These are phyloP conservation scores for Debaryomyces robertsiae DNA, from an alignment of 1,139 yeast species.

Conservation along the genomic window DNA sequence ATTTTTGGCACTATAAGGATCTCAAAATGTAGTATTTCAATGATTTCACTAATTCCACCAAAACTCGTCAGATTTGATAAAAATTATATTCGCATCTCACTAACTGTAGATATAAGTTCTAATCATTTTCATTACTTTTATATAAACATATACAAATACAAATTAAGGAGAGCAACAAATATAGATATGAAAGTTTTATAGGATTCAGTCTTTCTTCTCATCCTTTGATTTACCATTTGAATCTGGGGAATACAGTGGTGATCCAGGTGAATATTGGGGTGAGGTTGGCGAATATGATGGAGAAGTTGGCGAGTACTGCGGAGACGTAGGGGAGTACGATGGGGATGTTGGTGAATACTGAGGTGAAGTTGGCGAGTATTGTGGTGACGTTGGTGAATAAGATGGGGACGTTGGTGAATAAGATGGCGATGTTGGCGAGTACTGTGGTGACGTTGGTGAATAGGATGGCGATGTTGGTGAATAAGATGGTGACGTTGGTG, in stretches of 20 bases:
- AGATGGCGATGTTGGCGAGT: slow-evolving; percentile 65
- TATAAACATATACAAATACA: slow-evolving; percentile 7
- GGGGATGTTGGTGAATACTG: slow-evolving; percentile 62
- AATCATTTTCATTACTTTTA: slow-evolving; percentile 6
- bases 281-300: slow-evolving; percentile 56
- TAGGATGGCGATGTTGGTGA: slow-evolving; percentile 67
- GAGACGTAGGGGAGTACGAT: slow-evolving; percentile 60
- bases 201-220: slow-evolving; percentile 11
- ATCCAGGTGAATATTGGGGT: slow-evolving; percentile 58
- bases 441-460: slow-evolving; percentile 63
- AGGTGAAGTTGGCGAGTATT: slow-evolving; percentile 64
- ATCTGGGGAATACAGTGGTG: slow-evolving; percentile 38
- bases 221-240: slow-evolving; percentile 18
- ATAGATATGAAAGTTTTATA: slow-evolving; percentile 7
- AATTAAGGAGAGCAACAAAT: slow-evolving; percentile 7
- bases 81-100: no score
- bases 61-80: no score
- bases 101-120: slow-evolving; percentile 1
- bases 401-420: slow-evolving; percentile 54
- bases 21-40: background rate
- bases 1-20: slow-evolving; percentile 3
- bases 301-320: slow-evolving; percentile 62
- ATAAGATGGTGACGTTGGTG: slow-evolving; percentile 57
- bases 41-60: no score
- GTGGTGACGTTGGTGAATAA: slow-evolving; percentile 57